These are phyloP conservation scores for Metarhizium rileyi DNA, from an alignment of 2,329 filamentous ascomycete genomes.

Conservation along the genomic window DNA sequence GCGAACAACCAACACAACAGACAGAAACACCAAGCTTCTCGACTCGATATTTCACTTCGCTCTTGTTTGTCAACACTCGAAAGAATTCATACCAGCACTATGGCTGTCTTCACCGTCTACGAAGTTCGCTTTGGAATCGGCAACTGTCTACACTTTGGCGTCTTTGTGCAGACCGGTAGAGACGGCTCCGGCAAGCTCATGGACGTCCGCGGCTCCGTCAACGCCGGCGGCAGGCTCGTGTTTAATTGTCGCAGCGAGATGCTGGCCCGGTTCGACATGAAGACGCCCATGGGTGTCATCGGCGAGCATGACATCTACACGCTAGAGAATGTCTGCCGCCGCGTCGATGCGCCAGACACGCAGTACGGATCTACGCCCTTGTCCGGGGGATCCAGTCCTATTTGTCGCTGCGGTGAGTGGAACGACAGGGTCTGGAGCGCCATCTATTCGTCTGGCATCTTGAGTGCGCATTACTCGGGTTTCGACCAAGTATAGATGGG, in stretches of 20 bases:
- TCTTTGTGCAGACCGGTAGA: conserved; percentile 4
- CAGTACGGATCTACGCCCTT: background rate
- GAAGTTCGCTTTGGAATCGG: background rate
- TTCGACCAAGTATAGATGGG: conserved; percentile 34
- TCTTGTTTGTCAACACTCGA: background rate
- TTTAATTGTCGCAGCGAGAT: conserved; percentile 1
- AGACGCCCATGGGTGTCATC: conserved; percentile 3
- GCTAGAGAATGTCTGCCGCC: conserved; percentile 2
- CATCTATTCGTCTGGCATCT: conserved; percentile 13
- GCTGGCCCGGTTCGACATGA: conserved; percentile 1
- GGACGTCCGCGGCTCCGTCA: conserved; percentile 5
- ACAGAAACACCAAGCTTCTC: too few species aligned
- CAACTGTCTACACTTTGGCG: conserved; percentile 1
- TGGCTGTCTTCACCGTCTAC: background rate
- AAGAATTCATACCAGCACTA: background rate
- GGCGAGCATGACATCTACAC: background rate
- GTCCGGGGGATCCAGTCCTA: background rate
- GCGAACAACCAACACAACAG: too few species aligned
- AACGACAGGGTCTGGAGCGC: conserved; percentile 1
- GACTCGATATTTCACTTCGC: too few species aligned
- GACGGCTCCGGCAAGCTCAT: conserved; percentile 5
- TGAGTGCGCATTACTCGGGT: conserved; percentile 48
- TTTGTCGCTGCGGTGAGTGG: conserved; percentile 6
- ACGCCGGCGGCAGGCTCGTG: conserved; percentile 2
- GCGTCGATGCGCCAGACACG: conserved; percentile 1